Conservation (phyloP, 1,139 yeast species). For the Debaryomycetaceae sp. region DNA sequence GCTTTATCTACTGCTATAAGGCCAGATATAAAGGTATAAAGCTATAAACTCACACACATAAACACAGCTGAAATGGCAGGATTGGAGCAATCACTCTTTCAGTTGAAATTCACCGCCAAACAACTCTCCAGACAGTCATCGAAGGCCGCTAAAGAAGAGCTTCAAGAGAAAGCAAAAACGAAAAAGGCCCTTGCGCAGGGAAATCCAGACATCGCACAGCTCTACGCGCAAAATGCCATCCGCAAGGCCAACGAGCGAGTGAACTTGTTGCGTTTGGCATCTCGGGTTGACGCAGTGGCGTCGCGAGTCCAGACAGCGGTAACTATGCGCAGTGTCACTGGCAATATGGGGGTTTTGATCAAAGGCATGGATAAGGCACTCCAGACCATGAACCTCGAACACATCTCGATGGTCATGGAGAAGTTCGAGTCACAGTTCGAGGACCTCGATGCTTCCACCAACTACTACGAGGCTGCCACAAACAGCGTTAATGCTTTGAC, state of each 20-base stretch:
- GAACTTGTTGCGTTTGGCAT: slow-evolving; percentile 76
- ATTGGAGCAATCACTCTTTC: slow-evolving; percentile 46
- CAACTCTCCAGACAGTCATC: slow-evolving; percentile 87
- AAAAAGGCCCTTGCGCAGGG: slow-evolving; percentile 88
- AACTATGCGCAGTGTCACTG: slow-evolving; percentile 91
- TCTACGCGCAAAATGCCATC: slow-evolving; percentile 95
- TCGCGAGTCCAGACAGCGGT: slow-evolving; percentile 96
- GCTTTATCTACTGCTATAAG: not conserved
- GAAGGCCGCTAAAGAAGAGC: slow-evolving; percentile 88
- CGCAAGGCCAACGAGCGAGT: slow-evolving; percentile 86
- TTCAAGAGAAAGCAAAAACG: slow-evolving; percentile 80
- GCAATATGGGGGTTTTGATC: slow-evolving; percentile 90
- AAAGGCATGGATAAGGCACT: slow-evolving; percentile 96
- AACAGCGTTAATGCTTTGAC: slow-evolving; percentile 82
- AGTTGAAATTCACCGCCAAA: slow-evolving; percentile 81
- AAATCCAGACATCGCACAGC: slow-evolving; percentile 86
- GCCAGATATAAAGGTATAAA: not conserved
- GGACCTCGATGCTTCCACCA: slow-evolving; percentile 90
- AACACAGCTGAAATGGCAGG: slow-evolving; percentile 33
- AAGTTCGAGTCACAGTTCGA: slow-evolving; percentile 95
- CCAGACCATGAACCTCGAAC: slow-evolving; percentile 92
- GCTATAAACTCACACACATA: not conserved
- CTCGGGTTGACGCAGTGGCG: slow-evolving; percentile 94
- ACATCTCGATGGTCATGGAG: slow-evolving; percentile 93
- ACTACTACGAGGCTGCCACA: slow-evolving; percentile 89